Conservation (phyloP, 2,329 filamentous ascomycete genomes). For the Venturia oleaginea region DNA sequence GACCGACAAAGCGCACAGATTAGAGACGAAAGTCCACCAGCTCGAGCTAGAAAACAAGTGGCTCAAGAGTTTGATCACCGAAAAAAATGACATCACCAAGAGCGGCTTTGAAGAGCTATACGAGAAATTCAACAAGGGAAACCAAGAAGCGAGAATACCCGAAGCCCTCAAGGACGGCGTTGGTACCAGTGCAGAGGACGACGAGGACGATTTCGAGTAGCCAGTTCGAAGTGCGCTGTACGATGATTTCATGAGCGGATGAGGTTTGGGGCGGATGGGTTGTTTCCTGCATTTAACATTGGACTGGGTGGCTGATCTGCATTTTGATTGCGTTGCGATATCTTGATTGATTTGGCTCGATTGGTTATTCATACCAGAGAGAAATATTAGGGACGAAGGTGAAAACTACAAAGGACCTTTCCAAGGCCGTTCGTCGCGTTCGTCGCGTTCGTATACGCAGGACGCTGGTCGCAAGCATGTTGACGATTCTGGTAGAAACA, state of each 20-base stretch:
- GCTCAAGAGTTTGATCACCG: conserved; percentile 43
- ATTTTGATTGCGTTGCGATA: neutral
- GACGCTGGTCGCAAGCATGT: neutral
- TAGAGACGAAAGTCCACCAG: conserved; percentile 39
- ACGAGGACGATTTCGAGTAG: neutral
- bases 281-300: neutral
- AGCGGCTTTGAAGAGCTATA: conserved; percentile 8
- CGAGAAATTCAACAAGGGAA: conserved; percentile 11
- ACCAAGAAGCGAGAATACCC: neutral
- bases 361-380: neutral
- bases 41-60: conserved; percentile 45
- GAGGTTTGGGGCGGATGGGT: neutral
- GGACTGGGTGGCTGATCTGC: neutral
- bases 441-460: neutral
- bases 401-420: neutral
- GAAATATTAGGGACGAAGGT: neutral
- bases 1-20: conserved; percentile 36
- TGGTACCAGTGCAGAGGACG: neutral
- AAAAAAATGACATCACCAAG: conserved; percentile 27
- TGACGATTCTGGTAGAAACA: neutral
- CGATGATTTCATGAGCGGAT: neutral
- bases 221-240: neutral
- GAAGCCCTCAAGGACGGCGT: conserved; percentile 5
- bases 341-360: neutral
- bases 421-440: neutral